Evolutionary conservation across 2,329 filamentous ascomycete species (phyloP).

Genomic region (Alternaria ethzedia): DNA sequence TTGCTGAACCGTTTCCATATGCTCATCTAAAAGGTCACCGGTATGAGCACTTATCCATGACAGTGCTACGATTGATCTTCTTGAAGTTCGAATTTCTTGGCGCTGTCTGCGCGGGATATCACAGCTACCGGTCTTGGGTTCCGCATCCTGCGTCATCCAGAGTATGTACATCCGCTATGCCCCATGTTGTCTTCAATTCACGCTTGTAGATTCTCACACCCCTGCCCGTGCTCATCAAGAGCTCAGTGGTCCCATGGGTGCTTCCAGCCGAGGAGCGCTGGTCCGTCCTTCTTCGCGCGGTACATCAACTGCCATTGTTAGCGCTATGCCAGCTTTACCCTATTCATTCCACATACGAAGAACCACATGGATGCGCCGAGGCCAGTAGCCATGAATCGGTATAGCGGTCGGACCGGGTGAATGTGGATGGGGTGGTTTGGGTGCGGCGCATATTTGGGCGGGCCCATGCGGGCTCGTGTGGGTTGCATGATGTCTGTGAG

Average conservation of each 20-base stretch:
- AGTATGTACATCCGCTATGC: not conserved
- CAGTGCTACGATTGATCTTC: not conserved
- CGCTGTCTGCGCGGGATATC: not conserved
- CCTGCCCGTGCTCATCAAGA: not conserved
- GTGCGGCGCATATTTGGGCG: conserved; percentile 47
- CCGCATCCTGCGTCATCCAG: not conserved
- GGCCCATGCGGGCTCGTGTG: conserved; percentile 41
- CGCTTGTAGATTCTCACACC: too few relatives aligned
- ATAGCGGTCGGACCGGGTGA: conserved; percentile 70
- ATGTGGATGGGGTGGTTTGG: conserved; percentile 62
- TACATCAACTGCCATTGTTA: conserved; percentile 77
- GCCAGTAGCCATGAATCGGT: conserved; percentile 84
- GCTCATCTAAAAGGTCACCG: not conserved
- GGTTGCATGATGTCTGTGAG: conserved; percentile 36
- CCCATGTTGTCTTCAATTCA: too few relatives aligned
- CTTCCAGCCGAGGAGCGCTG: conserved; percentile 88
- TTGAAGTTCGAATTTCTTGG: not conserved
- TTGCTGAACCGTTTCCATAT: not conserved
- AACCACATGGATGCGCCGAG: conserved; percentile 99
- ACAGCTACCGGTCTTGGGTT: not conserved
- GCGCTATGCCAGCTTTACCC: conserved; percentile 1
- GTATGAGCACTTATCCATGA: not conserved
- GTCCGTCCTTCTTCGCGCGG: conserved; percentile 94
- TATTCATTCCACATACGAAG: conserved; percentile 70
- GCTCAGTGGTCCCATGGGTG: conserved; percentile 64